Conservation (phyloP, 2,329 filamentous ascomycete genomes). For the Graphilbum sp. region DNA sequence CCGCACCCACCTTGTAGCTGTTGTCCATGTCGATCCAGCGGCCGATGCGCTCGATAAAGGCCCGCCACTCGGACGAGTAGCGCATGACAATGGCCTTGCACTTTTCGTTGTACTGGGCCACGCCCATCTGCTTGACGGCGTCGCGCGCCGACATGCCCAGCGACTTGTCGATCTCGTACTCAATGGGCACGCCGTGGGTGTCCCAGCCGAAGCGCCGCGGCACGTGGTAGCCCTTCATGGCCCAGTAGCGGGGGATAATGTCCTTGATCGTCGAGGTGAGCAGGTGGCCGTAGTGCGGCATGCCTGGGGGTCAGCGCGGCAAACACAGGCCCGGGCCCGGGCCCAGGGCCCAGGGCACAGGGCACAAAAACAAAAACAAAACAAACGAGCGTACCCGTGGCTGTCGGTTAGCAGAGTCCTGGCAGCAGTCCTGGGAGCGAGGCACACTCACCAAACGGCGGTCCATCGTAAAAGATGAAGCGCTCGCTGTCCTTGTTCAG, state of each 20-base stretch:
- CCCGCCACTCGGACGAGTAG: conserved; percentile 72
- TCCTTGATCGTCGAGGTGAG: conserved; percentile 93
- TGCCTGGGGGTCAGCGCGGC: conserved; percentile 10
- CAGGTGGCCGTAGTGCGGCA: conserved; percentile 50
- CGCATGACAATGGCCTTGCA: conserved; percentile 89
- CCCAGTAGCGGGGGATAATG: conserved; percentile 92
- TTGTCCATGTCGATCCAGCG: conserved; percentile 98
- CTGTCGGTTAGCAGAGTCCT: background rate
- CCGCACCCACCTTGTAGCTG: conserved; percentile 60
- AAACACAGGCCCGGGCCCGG: too few species aligned
- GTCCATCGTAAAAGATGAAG: conserved; percentile 92
- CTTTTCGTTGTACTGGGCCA: conserved; percentile 82
- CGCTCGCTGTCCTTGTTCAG: conserved; percentile 66
- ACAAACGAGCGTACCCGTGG: conserved; percentile 1
- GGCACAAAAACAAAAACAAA: background rate
- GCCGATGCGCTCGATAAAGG: conserved; percentile 74
- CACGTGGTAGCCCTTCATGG: conserved; percentile 59
- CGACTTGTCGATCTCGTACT: conserved; percentile 97
- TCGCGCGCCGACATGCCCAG: conserved; percentile 70
- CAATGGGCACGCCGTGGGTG: conserved; percentile 82
- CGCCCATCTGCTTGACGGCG: conserved; percentile 71
- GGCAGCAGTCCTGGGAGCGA: background rate
- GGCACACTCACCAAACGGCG: conserved; percentile 47
- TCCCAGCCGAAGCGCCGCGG: conserved; percentile 93
- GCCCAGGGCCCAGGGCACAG: too few species aligned